Conservation (phyloP, 805 yeast species). For the Candida nanaspora region DNA sequence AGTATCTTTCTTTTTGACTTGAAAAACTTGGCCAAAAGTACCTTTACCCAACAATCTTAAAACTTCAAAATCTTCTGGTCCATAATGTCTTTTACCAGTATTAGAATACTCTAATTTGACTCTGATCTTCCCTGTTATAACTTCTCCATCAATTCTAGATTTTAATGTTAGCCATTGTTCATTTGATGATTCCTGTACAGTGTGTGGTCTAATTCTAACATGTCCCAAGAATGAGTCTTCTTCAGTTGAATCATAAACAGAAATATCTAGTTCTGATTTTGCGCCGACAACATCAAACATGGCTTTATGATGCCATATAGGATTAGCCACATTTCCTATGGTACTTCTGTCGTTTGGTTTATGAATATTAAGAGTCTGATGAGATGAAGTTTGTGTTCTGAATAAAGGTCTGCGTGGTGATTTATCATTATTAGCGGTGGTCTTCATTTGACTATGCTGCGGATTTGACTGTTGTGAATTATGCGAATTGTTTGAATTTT, state of each 20-base stretch:
- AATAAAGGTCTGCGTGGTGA: slow-evolving; percentile 17
- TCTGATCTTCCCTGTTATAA: slow-evolving; percentile 70
- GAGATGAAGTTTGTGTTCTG: slow-evolving; percentile 21
- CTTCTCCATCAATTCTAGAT: slow-evolving; percentile 69
- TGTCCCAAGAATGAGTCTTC: slow-evolving; percentile 87
- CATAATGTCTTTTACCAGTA: slow-evolving; percentile 68
- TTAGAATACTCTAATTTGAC: slow-evolving; percentile 68
- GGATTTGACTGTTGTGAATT: background rate
- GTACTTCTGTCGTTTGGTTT: slow-evolving; percentile 8
- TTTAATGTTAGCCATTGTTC: slow-evolving; percentile 72
- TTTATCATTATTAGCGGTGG: too few species aligned
- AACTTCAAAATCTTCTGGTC: slow-evolving; percentile 93
- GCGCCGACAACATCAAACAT: slow-evolving; percentile 86
- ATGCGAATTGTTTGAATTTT: background rate
- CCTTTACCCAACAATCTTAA: slow-evolving; percentile 90
- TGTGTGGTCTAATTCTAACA: slow-evolving; percentile 61
- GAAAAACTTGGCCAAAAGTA: slow-evolving; percentile 96
- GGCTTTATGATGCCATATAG: slow-evolving; percentile 90
- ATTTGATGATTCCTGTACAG: slow-evolving; percentile 34
- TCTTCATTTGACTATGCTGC: background rate
- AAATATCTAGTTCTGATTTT: slow-evolving; percentile 76
- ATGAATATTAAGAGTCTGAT: slow-evolving; percentile 14
- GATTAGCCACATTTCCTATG: slow-evolving; percentile 38
- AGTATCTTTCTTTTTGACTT: slow-evolving; percentile 87
- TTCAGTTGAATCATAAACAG: slow-evolving; percentile 80